Base-by-base conservation (phyloP, 139 green algal genomes). In the Chlorella sp. region DNA sequence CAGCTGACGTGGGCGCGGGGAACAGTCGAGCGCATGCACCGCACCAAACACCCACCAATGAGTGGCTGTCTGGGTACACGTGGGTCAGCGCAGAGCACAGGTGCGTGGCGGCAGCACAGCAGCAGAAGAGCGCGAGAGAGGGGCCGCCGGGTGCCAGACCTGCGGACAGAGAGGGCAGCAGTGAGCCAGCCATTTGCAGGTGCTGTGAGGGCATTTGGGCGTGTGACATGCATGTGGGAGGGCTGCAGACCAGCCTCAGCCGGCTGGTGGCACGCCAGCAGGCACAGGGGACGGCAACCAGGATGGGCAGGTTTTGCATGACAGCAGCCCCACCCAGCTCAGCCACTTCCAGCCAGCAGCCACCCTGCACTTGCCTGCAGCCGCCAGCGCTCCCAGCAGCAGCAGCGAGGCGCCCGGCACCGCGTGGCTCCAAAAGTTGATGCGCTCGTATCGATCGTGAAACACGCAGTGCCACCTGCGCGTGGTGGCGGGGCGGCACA, bases 401-500 rank as follows among this genome's bases (percentile, higher is more conserved):
- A 95, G 41, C 44, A 98, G 92, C 0, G 78, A 55, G 0, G 88
- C 15, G 0, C 90, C 91, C 0, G 95, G 95, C 3, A 96, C n/a
- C 18, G 86, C 88, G 63, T 98, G 95, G 25, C 80, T 92, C 94
- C 94, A 98, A 60, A 98, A 93, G 80, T 98, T 98, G 32, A 98
- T 88, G 20, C 94, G 86, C 78, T 98, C 95, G 67, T 98, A 98
- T 0, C 92, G 89, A 76, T 98, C 95, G 65, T 91, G 88, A 18
- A 96, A 88, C 57, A 85, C 32, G 44, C 91, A 95, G 41, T 94
- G 84, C 80, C 85, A 92, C 51, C 51, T 60, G 51, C 51, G 13
- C 12, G 51, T 21, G 13, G 51, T 3, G 13, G 51, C 9, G 12
- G 51, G 51, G n/a, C n/a, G n/a, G n/a, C n/a, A n/a, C n/a, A n/a